Evolutionary conservation across 2,329 filamentous ascomycete species (phyloP), one percentile per base, ranked within the genome.

Genomic region (Aspergillaceae sp.): DNA sequence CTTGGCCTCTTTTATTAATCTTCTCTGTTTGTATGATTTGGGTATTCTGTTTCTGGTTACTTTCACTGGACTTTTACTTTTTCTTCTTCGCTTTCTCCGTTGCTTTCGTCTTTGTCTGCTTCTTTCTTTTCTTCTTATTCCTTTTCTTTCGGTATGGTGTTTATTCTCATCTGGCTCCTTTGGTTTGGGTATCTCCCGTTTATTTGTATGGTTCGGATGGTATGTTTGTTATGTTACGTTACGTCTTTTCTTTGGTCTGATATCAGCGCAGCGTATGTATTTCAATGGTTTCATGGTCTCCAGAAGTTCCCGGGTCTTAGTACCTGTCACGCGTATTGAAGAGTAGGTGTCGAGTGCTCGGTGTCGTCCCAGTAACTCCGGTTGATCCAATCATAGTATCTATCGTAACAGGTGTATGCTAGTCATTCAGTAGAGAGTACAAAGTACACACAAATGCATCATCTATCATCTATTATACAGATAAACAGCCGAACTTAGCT

Each of bases 251-350:
- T 52, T 44, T 49, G 28, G 46, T 50, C 50, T 49, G 47, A 56
- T 58, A 56, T 58, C 54, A 55, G 54, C 50, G 52, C 44, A 57
- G 52, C 51, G 52, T 41, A 45, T 30, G 19, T 19, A 19, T 19
- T 19, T 19, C 19, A 19, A 19, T 19, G 19, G 19, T 1, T 19
- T 19, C 19, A 19, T 19, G 19, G 19, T 19, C 19, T 19, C 19
- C 19, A 19, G 19, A 19, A 19, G 19, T 19, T 19, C 19, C 19
- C 19, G 19, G 19, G 19, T 19, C 19, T 19, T 19, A 19, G 19
- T 19, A 19, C 19, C 19, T 19, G 19, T 19, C 19, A 19, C 19
- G 19, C 19, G 19, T 19, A 19, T 19, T 19, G 19, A 19, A 19
- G 19, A 19, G 19, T 19, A 19, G 19, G 19, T 19, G 19, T 19